Conservation (phyloP, 2,329 filamentous ascomycete genomes). For the Neopestalotiopsis sp. region DNA sequence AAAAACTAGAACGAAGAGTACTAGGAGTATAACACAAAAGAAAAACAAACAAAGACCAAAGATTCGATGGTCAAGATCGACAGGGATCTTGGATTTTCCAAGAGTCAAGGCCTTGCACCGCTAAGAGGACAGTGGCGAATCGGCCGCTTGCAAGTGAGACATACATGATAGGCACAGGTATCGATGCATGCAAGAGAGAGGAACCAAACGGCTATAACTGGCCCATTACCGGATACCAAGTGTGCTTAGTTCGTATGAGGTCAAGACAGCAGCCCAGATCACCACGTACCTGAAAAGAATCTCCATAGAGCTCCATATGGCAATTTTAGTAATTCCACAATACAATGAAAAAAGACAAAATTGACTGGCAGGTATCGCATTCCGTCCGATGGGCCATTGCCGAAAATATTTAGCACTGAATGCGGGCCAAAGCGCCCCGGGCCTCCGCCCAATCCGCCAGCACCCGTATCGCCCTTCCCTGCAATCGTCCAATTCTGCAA, state of each 20-base stretch:
- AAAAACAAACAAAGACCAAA: background rate
- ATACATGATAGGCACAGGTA: slow-evolving; percentile 10
- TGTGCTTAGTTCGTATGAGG: background rate
- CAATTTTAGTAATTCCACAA: background rate
- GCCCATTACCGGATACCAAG: background rate
- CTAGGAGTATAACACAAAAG: background rate
- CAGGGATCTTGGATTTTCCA: background rate
- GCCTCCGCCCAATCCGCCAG: background rate
- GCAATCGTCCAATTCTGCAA: background rate
- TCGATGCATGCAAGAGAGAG: background rate
- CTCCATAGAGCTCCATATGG: background rate
- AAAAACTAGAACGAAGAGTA: background rate
- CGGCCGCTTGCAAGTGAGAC: slow-evolving; percentile 16
- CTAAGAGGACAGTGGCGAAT: slow-evolving; percentile 2
- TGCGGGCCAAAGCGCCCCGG: slow-evolving; percentile 4
- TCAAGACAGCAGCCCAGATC: background rate
- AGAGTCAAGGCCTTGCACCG: background rate
- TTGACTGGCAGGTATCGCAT: background rate
- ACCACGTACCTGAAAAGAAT: background rate
- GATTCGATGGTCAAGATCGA: slow-evolving; percentile 1
- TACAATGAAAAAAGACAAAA: background rate
- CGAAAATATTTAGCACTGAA: background rate
- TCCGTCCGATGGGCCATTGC: background rate
- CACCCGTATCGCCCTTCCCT: slow-evolving; percentile 14
- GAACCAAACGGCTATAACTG: background rate